Evolutionary conservation across 768 basidiomycete genomes (phyloP).

Genomic region (Rhizopogon sp.): DNA sequence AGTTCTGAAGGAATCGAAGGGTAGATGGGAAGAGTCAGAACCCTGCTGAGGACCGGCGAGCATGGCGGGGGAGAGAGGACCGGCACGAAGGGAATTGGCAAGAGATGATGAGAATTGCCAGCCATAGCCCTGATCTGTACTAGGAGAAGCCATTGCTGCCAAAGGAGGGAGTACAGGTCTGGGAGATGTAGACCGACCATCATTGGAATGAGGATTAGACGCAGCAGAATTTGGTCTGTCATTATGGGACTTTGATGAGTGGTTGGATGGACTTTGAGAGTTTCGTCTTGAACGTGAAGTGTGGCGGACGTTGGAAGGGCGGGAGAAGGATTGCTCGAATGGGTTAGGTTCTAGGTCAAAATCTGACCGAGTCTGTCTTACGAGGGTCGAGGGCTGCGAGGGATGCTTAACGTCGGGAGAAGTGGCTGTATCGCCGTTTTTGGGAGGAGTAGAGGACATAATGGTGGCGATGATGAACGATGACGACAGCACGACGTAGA

Average conservation of each 20-base stretch:
- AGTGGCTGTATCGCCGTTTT: constrained; percentile 32
- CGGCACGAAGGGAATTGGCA: constrained; percentile 79
- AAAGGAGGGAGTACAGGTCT: constrained; percentile 81
- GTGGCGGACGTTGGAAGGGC: constrained; percentile 49
- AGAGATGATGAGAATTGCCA: constrained; percentile 64
- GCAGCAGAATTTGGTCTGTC: constrained; percentile 30
- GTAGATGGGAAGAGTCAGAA: constrained; percentile 31
- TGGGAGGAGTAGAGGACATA: constrained; percentile 24
- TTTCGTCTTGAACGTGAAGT: constrained; percentile 29
- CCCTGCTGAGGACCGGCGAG: constrained; percentile 76
- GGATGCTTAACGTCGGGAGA: constrained; percentile 26
- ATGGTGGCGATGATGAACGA: constrained; percentile 5
- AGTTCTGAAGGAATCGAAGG: constrained; percentile 77
- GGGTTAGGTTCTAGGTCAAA: constrained; percentile 86
- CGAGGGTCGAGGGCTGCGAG: constrained; percentile 5
- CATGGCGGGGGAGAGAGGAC: constrained; percentile 96
- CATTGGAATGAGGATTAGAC: constrained; percentile 25
- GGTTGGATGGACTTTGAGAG: constrained; percentile 29
- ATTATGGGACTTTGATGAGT: constrained; percentile 31
- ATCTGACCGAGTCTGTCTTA: constrained; percentile 53
- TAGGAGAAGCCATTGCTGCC: constrained; percentile 63
- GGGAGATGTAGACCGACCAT: constrained; percentile 32
- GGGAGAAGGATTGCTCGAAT: constrained; percentile 90
- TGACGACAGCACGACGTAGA: constrained; percentile 15
- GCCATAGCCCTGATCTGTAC: constrained; percentile 36